phyloP scores from a whole-genome alignment of 225 moss, liverwort and hornwort species.

The Bryum argenteum region DNA sequence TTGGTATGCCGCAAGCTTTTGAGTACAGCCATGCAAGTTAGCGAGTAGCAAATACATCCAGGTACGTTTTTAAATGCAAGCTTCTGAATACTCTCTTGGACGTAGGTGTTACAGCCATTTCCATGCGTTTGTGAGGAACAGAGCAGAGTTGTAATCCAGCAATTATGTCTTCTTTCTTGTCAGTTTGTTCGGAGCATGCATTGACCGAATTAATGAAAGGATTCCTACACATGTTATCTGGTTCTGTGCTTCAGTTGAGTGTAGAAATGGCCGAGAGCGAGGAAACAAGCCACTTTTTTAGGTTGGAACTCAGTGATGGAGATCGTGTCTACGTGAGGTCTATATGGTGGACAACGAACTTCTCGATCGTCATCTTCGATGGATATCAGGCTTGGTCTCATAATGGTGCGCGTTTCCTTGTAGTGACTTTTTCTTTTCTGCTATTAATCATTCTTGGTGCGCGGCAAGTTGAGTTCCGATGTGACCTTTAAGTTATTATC shows the following conservation, averaged over 20 bases:
- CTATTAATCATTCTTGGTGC: conserved; percentile 1
- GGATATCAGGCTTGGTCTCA: conserved; percentile 33
- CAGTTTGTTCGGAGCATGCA: too few relatives aligned
- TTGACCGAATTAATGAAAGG: too few relatives aligned
- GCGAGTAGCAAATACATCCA: too few relatives aligned
- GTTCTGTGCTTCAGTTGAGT: neutral
- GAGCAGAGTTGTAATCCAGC: too few relatives aligned
- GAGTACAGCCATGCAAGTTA: too few relatives aligned
- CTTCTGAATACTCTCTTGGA: too few relatives aligned
- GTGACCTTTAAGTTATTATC: neutral
- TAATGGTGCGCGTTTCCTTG: conserved; percentile 22
- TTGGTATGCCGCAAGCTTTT: too few relatives aligned
- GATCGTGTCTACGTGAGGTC: conserved; percentile 34
- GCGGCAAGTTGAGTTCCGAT: neutral
- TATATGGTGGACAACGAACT: conserved; percentile 32
- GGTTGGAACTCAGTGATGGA: conserved; percentile 37
- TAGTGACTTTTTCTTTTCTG: neutral
- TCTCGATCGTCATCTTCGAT: conserved; percentile 37
- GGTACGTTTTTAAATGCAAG: too few relatives aligned
- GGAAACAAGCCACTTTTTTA: conserved; percentile 8
- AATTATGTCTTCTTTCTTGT: too few relatives aligned
- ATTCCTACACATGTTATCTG: too few relatives aligned
- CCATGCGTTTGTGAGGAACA: too few relatives aligned
- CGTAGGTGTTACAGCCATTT: too few relatives aligned
- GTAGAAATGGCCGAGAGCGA: conserved; percentile 18